Evolutionary conservation across 225 moss, liverwort and hornwort genomes (phyloP), one percentile per base, ranked within the genome.

Genomic region (Climacium dendroides): DNA sequence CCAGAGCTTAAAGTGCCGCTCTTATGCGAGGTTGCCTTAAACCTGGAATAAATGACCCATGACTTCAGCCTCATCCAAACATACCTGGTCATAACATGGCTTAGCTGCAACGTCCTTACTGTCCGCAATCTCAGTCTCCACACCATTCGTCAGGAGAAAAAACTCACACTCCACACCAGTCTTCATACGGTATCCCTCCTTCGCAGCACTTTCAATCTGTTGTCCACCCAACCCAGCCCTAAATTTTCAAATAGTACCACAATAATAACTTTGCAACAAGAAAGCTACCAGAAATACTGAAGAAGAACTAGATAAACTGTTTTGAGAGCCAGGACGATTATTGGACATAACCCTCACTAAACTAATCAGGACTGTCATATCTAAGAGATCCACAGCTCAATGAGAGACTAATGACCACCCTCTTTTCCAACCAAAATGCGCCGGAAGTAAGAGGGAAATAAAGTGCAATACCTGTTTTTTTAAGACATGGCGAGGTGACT

Each of bases 151-250:
- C 19, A 98, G 90, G 32, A 98, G 94, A 35, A 94, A 98, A 89
- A 98, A 98, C 81, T 98, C 98, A 74, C 97, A 97, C 92, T 98
- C 98, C 81, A 98, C 98, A 74, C 98, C 98, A 58, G 95, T 96
- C 93, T 97, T 98, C 95, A 96, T 91, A 74, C 78, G 87, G 83
- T 90, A 93, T 23, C 93, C 93, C 81, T 61, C 54, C 76, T 47
- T 63, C 8, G 26, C 72, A 60, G 95, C 97, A 86, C 74, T 86
- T 30, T 89, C 69, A 85, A 96, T 95, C 97, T 97, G 93, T 75
- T 55, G 78, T 55, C 28, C 77, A 67, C 89, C 84, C 86, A 70
- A 66, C 16, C 58, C 85, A 78, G 67, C 8, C 76, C 69, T 67
- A 64, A 58, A 65, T 41, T 64, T 64, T 77, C 86, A 85, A 80